Evolutionary conservation across 257 asterid species (phyloP), one percentile per base, ranked within the genome.

Genomic region (Linaria vulgaris): DNA sequence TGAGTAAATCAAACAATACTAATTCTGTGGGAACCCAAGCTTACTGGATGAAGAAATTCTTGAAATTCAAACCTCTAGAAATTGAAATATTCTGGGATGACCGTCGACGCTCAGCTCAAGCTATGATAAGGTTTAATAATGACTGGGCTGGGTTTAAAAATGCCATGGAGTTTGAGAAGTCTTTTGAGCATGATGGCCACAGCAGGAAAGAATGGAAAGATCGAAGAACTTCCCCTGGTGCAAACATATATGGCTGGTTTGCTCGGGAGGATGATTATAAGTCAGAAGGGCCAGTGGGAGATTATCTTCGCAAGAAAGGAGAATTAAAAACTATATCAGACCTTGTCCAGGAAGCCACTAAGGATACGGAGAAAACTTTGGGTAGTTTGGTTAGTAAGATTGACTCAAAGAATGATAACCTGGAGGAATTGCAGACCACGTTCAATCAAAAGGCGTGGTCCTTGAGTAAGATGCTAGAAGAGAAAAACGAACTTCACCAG

Each of bases 401-500:
- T 50, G 95, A 84, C 69, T 37, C 77, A 69, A 86, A 78, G 68
- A 91, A 79, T 58, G 88, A 81, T 58, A 81, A 86, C 71, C 76
- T 88, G 69, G 85, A 86, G 70, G 76, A 81, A 77, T 58, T 91
- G 74, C 85, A 76, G 73, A 80, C 68, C 20, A 74, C 72, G 68
- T 86, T 68, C 82, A 84, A 85, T 57, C 78, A 67, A 68, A 85
- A 73, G 82, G 74, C 83, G 12, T 31, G 84, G 82, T 81, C 95
- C 5, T 79, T 86, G 24, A 78, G 82, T 73, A 80, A 88, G 82
- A 75, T 88, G 95, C 88, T 88, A 55, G 86, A 79, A 74, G 96
- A 88, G 88, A 91, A 88, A 77, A 96, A 88, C 51, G 73, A 66
- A 24, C 86, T 86, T 55, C 88, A 91, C 76, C 96, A 83, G 49